A percentile compares a stretch with the other conserved stretches of the same genome.
Conservation (phyloP, 768 basidiomycete species). For the Hericium coralloides region DNA sequence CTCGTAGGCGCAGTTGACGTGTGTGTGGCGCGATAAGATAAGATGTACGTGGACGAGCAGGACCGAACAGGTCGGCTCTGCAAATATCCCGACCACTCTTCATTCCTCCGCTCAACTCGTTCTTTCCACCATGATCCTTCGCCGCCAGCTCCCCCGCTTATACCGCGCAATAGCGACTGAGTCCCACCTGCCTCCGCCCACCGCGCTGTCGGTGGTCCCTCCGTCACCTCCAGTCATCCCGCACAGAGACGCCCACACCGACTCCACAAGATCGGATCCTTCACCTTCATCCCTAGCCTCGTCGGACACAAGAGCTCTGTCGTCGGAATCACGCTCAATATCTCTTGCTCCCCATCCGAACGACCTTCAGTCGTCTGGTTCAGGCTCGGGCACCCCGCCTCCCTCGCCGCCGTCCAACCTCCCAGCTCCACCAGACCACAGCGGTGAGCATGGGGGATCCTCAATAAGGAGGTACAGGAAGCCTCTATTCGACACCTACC, state of each 20-base stretch:
- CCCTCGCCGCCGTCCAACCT: slow-evolving; percentile 1
- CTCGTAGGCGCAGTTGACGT: too few species aligned
- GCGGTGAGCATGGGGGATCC: neutral
- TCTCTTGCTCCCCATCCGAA: neutral
- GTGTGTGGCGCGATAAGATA: neutral
- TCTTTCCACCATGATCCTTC: neutral
- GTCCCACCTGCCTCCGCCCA: neutral
- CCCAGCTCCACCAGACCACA: slow-evolving; percentile 3
- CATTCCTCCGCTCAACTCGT: neutral
- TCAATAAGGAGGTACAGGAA: slow-evolving; percentile 36
- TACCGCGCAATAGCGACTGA: neutral
- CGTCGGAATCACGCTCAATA: neutral
- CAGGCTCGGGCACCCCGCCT: neutral
- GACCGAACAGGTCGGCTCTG: neutral
- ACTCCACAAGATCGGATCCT: neutral
- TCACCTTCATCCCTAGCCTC: neutral
- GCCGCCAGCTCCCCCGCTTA: neutral
- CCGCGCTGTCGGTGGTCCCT: neutral
- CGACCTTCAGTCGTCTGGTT: neutral
- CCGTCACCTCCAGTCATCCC: neutral
- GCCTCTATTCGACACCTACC: slow-evolving; percentile 80
- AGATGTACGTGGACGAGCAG: neutral
- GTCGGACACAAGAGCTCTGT: neutral
- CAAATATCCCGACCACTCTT: neutral
- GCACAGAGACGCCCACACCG: neutral